These are phyloP conservation scores for Penicillium manginii DNA, from an alignment of 495 filamentous ascomycete genomes.

Conservation along the genomic window DNA sequence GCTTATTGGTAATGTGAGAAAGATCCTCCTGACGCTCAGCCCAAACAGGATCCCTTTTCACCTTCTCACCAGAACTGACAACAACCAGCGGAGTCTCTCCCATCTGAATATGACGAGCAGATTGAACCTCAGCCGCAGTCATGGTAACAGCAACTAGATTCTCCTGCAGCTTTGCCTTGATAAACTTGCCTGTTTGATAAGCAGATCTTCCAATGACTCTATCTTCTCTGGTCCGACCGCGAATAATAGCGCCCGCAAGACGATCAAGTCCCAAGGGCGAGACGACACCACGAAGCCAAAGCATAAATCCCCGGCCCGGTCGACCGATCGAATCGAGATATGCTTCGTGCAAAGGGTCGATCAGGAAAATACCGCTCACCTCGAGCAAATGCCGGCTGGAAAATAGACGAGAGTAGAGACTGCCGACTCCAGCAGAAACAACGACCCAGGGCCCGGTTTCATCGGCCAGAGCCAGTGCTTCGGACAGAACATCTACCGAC, in stretches of 20 bases:
- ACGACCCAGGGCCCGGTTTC: conserved; percentile 85
- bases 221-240: conserved; percentile 78
- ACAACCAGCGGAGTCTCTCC: conserved; percentile 73
- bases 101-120: conserved; percentile 75
- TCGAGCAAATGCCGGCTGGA: conserved; percentile 73
- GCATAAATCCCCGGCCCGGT: conserved; percentile 72
- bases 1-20: conserved; percentile 72
- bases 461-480: conserved; percentile 77
- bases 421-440: conserved; percentile 74
- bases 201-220: conserved; percentile 77
- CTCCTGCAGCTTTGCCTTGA: conserved; percentile 92
- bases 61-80: conserved; percentile 77
- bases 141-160: conserved; percentile 82
- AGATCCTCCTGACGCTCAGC: conserved; percentile 79
- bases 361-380: conserved; percentile 76
- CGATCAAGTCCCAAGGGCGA: conserved; percentile 86
- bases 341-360: conserved; percentile 88
- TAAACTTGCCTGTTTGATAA: conserved; percentile 76
- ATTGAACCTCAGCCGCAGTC: conserved; percentile 77
- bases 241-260: conserved; percentile 74
- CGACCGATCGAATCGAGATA: conserved; percentile 67
- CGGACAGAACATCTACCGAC: conserved; percentile 81
- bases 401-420: conserved; percentile 89
- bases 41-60: conserved; percentile 67
- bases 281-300: conserved; percentile 84